Evolutionary conservation across 139 green algal genomes (phyloP), one percentile per base, ranked within the genome.

Genomic region (Diplosphaera chodatii): DNA sequence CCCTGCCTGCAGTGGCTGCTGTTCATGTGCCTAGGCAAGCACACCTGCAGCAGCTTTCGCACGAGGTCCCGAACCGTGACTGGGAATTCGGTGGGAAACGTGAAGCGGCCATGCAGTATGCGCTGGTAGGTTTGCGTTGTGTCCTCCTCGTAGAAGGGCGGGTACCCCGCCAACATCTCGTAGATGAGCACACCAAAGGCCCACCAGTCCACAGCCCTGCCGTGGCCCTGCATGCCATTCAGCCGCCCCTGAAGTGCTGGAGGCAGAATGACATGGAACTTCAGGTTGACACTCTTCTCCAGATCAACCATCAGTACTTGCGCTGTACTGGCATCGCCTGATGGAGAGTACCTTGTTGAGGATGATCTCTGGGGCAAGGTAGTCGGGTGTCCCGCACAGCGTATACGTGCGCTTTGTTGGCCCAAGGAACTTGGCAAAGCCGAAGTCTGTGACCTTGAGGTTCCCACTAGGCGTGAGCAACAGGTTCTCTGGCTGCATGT

Each of bases 161-260:
- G 85, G 75, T 83, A 91, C 89, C 91, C 74, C 21, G 88, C 81
- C 28, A 96, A 71, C 75, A 96, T 85, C 79, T 96, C 90, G 63
- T 90, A 97, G 1, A 90, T 71, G 5, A 97, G 74, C n/a, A 96
- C 85, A 40, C 91, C 91, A 55, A 95, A 86, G 1, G 87, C 83
- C 91, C 91, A 97, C 73, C 86, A 91, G 84, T 97, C 91, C 21
- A 95, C 90, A 16, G 75, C 69, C 55, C 75, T 75, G 33, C 77
- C 82, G 74, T 94, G 86, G 5, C 88, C 86, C 82, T 90, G 78
- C 66, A 48, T 48, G 37, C 23, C 59, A 31, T 32, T 32, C 59
- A 65, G 59, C n/a, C n/a, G n/a, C n/a, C n/a, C n/a, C n/a, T n/a
- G n/a, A n/a, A n/a, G n/a, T n/a, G n/a, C n/a, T n/a, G n/a, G n/a